These are phyloP conservation scores for Aspergillus chevalieri DNA, from an alignment of 2,329 filamentous ascomycete genomes.

Conservation along the genomic window DNA sequence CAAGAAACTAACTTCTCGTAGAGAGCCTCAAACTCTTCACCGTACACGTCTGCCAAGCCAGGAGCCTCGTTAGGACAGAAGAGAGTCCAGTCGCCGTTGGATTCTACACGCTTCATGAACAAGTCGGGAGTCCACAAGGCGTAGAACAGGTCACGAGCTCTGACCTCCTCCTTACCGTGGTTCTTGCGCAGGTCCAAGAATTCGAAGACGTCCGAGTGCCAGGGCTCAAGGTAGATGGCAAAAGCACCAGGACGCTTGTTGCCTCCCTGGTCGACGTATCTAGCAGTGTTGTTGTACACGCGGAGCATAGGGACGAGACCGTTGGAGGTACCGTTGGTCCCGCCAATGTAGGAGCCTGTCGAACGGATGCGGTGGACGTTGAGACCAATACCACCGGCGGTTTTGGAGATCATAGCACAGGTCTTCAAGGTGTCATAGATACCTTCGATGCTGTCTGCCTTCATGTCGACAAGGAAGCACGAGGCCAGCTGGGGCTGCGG, in stretches of 20 bases:
- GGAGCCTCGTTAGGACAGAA: constrained; percentile 98
- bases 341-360: constrained; percentile 95
- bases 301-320: constrained; percentile 96
- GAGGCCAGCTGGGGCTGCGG: constrained; percentile 92
- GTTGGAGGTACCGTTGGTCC: constrained; percentile 97
- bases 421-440: constrained; percentile 99
- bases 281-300: constrained; percentile 98
- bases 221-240: constrained; percentile 97
- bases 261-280: constrained; percentile 97
- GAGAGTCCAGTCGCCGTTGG: constrained; percentile 93
- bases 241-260: constrained; percentile 99
- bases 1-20: constrained; percentile 57
- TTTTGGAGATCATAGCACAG: constrained; percentile 99
- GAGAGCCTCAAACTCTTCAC: constrained; percentile 91
- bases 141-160: constrained; percentile 94
- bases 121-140: constrained; percentile 97
- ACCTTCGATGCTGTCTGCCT: constrained; percentile 97
- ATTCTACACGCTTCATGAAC: constrained; percentile 99
- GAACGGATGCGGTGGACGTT: constrained; percentile 96
- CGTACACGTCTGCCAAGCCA: constrained; percentile 91
- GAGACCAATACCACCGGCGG: constrained; percentile 93
- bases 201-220: constrained; percentile 96
- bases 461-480: constrained; percentile 99
- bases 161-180: constrained; percentile 96
- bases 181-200: constrained; percentile 99